A percentile compares a stretch with the other conserved stretches of the same genome.
phyloP scores from a whole-genome alignment of 208 protist genomes.

The Endotrypanum monterogeii region DNA sequence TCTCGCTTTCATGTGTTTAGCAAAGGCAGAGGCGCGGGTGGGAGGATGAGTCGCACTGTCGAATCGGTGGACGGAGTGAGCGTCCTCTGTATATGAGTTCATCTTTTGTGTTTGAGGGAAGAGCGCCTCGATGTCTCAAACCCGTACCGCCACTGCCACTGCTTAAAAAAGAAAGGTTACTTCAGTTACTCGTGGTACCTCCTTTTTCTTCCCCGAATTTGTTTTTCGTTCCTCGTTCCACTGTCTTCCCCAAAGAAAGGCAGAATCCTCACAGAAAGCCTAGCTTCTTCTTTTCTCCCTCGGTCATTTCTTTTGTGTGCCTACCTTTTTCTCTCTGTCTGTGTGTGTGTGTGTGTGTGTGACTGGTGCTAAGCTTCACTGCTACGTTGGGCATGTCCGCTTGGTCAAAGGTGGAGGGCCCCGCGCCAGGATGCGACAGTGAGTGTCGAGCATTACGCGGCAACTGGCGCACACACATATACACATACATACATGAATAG shows the following conservation, averaged over 20 bases:
- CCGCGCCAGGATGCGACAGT: neutral
- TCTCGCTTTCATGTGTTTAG: neutral
- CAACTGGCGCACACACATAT: neutral
- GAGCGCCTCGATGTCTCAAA: neutral
- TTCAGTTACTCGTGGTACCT: too few relatives aligned
- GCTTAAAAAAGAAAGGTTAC: too few relatives aligned
- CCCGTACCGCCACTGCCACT: neutral
- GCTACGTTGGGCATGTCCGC: neutral
- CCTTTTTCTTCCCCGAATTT: neutral
- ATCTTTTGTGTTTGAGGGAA: neutral
- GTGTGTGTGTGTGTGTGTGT: neutral
- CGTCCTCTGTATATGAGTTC: neutral
- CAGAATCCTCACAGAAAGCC: conserved; percentile 1
- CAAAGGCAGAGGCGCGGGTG: neutral
- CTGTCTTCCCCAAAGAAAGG: neutral
- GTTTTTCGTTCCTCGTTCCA: neutral
- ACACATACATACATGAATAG: neutral
- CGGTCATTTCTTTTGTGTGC: neutral
- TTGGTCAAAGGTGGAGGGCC: neutral
- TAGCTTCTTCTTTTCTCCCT: neutral
- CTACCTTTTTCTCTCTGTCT: neutral
- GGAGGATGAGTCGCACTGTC: neutral
- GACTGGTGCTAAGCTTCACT: neutral
- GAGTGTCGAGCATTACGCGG: neutral
- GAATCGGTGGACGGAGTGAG: neutral